phyloP scores from a whole-genome alignment of 2,329 filamentous ascomycete species.

The Ophiostoma sp. region DNA sequence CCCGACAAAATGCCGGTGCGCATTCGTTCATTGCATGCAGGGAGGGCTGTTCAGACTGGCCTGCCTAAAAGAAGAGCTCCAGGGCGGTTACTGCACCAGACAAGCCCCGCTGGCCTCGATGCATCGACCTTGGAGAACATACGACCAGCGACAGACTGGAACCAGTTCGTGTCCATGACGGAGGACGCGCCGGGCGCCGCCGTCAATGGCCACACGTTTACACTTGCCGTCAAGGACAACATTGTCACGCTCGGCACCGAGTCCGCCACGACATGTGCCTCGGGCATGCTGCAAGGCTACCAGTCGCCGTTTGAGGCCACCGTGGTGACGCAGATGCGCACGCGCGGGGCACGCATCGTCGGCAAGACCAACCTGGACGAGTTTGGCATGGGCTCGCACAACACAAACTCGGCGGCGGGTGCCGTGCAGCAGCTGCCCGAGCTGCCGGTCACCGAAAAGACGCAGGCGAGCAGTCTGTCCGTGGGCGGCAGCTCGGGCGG shows the following conservation, averaged over 20 bases:
- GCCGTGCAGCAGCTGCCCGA: constrained; percentile 27
- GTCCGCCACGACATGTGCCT: constrained; percentile 72
- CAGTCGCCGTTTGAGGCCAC: constrained; percentile 74
- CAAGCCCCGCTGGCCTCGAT: background rate
- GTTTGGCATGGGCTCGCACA: constrained; percentile 40
- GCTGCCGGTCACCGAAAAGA: background rate
- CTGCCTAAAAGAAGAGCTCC: background rate
- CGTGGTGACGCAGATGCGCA: constrained; percentile 62
- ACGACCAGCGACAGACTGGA: constrained; percentile 24
- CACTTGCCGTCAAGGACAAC: constrained; percentile 67
- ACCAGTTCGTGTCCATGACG: constrained; percentile 26
- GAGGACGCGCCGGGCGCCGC: background rate
- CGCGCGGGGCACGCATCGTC: constrained; percentile 56
- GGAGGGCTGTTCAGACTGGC: background rate
- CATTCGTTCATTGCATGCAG: background rate
- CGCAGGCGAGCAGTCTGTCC: constrained; percentile 44
- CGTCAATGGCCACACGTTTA: constrained; percentile 32
- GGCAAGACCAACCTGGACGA: constrained; percentile 88
- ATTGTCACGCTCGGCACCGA: constrained; percentile 55
- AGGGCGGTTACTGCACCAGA: background rate
- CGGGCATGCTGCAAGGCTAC: constrained; percentile 62
- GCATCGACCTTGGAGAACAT: background rate
- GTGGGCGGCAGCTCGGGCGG: constrained; percentile 90
- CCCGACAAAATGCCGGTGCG: background rate
- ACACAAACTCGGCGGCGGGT: constrained; percentile 31